Base-by-base conservation (phyloP, 1,284 basidiomycete species). In the Ceratorhiza oryzae-sativae region DNA sequence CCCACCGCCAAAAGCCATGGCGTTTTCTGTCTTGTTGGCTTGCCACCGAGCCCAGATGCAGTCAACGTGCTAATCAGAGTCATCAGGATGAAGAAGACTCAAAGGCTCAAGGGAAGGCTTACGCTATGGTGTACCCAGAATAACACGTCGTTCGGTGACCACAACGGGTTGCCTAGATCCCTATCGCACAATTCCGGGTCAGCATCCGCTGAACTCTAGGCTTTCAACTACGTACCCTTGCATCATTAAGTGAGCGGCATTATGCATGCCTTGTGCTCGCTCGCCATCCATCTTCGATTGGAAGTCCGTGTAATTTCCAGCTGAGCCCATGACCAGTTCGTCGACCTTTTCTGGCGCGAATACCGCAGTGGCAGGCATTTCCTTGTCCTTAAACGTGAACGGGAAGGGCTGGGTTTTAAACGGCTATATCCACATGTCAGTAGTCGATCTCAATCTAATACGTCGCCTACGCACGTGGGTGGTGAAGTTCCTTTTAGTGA, bases 11-110 rank as follows among this genome's bases (percentile, higher is more conserved):
- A 58, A 72, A 3, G 73, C 58, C 6, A 32, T 53, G 8, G n/a
- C n/a, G 49, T 73, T 73, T 32, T 46, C 56, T 15, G 48, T 20
- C 23, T 39, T 20, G 18, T 51, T 23, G 4, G 20, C 23, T 34
- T 73, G 73, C 73, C 73, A 73, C 13, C 42, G 53, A 18, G 71
- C 73, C 73, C 73, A 73, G 10, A 72, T 51, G 25, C 73, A 62
- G 34, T 73, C 73, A 20, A 73, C 49, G 30, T 73, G 63, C 62
- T 70, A 56, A 18, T 39, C 36, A 39, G 13, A 39, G 36, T 13
- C 5, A 61, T 9, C 5, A 10, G 25, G 8, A 41, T 25, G 3
- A 25, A 12, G 23, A 48, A n/a, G 15, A 10, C 18, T 10, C 15
- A 6, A 58, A 39, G 1, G 18, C 13, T 4, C 12, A 30, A 48